A percentile compares a stretch with the other conserved stretches of the same genome.
phyloP scores from a whole-genome alignment of 192 early-diverging fungal genomes.

The Coemansia pectinata region DNA sequence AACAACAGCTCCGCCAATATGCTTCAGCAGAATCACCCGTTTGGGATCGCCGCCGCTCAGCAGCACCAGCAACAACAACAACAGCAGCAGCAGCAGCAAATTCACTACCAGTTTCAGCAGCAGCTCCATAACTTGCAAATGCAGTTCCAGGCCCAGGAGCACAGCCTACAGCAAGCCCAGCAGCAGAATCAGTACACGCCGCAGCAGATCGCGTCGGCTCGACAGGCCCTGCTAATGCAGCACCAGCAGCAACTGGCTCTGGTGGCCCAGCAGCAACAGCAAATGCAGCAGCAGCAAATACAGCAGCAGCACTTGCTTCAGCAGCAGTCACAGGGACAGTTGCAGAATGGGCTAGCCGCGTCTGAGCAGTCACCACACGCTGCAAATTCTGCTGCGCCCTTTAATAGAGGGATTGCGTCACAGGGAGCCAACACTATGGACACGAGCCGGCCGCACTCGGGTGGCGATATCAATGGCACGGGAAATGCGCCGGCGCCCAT shows the following conservation, averaged over 20 bases:
- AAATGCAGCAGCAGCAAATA: background rate
- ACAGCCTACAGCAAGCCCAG: constrained; percentile 11
- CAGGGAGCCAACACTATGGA: background rate
- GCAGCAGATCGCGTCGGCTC: constrained; percentile 36
- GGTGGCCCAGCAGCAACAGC: constrained; percentile 22
- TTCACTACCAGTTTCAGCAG: constrained; percentile 16
- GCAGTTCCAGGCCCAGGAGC: constrained; percentile 25
- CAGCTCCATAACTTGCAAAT: constrained; percentile 20
- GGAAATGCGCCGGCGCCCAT: background rate
- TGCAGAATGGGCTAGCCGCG: constrained; percentile 7
- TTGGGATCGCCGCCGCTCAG: constrained; percentile 11
- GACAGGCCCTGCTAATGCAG: constrained; percentile 27
- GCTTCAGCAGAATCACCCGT: constrained; percentile 29
- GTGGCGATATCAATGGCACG: background rate
- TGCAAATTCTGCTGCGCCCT: background rate
- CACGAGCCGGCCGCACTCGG: background rate
- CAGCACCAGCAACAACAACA: constrained; percentile 23
- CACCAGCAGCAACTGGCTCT: constrained; percentile 23
- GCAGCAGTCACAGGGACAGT: constrained; percentile 12
- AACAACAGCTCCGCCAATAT: constrained; percentile 16
- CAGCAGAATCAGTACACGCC: constrained; percentile 16
- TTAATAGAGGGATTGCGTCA: background rate
- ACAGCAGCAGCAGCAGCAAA: constrained; percentile 25
- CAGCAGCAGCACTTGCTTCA: constrained; percentile 3
- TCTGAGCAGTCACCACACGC: background rate